phyloP scores from a whole-genome alignment of 2,329 filamentous ascomycete species.

The Podosphaera leucotricha region DNA sequence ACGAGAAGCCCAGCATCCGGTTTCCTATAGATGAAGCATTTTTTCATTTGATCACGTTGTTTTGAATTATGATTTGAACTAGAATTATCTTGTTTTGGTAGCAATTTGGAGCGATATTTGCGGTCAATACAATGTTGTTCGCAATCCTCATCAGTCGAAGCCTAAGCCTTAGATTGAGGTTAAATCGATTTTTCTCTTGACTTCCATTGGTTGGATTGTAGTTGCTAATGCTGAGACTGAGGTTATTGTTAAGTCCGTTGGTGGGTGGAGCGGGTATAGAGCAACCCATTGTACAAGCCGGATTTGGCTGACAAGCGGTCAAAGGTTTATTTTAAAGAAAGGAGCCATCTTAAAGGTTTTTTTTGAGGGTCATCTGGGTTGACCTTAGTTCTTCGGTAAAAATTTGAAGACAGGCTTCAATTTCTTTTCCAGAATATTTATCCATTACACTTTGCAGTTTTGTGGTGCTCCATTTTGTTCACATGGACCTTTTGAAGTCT shows the following conservation, averaged over 20 bases:
- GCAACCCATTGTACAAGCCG: not conserved
- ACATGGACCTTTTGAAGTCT: not conserved
- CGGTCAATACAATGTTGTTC: not conserved
- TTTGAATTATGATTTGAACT: not conserved
- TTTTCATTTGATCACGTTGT: not conserved
- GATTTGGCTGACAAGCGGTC: not conserved
- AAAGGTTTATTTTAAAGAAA: not conserved
- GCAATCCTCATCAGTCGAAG: too few species aligned
- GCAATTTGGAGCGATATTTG: not conserved
- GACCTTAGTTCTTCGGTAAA: not conserved
- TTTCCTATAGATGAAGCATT: not conserved
- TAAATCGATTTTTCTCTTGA: too few species aligned
- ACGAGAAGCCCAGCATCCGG: not conserved
- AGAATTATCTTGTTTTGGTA: not conserved
- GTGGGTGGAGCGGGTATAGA: not conserved
- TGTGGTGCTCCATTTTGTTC: not conserved
- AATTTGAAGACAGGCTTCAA: not conserved
- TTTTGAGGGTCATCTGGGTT: not conserved
- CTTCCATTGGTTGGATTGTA: not conserved
- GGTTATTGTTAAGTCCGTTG: not conserved
- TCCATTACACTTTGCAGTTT: not conserved
- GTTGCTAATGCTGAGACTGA: not conserved
- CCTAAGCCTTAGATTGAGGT: too few species aligned
- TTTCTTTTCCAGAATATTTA: not conserved
- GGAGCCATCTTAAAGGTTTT: not conserved